Percentiles rank a stretch among this genome's conserved stretches.
Conservation (phyloP, 306 rosid species). For the Prosopis cineraria region DNA sequence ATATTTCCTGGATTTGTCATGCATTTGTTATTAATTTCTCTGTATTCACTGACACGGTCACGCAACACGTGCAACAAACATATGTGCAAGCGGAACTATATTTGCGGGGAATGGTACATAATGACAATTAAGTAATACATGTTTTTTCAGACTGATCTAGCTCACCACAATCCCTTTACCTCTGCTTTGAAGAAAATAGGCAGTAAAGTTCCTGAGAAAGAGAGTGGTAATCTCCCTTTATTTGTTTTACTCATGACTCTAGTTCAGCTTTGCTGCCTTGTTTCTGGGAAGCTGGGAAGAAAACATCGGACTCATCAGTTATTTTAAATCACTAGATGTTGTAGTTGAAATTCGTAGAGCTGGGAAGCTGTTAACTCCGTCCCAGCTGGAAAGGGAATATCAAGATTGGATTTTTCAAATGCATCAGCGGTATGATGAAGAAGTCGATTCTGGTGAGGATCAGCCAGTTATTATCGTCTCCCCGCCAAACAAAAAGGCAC, state of each 20-base stretch:
- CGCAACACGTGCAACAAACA: neutral
- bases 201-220: constrained; percentile 40
- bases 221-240: constrained; percentile 38
- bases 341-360: constrained; percentile 35
- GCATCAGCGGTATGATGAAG: constrained; percentile 60
- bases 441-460: constrained; percentile 61
- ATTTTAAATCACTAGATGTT: constrained; percentile 36
- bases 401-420: constrained; percentile 61
- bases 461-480: constrained; percentile 43
- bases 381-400: constrained; percentile 51
- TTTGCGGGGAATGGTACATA: neutral
- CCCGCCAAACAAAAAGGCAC: constrained; percentile 52
- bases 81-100: neutral
- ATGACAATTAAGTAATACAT: constrained; percentile 4
- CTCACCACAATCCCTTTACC: constrained; percentile 55
- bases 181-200: constrained; percentile 58
- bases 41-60: neutral
- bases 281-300: too few species aligned
- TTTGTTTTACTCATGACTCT: neutral
- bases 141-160: constrained; percentile 62
- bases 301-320: constrained; percentile 14
- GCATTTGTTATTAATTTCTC: neutral
- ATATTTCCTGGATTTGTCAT: neutral
- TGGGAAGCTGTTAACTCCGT: constrained; percentile 38
- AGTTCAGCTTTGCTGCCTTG: neutral